A percentile compares a stretch with the other conserved stretches of the same genome.
phyloP scores from a whole-genome alignment of 2,329 filamentous ascomycete species.

The Colletotrichum godetiae region DNA sequence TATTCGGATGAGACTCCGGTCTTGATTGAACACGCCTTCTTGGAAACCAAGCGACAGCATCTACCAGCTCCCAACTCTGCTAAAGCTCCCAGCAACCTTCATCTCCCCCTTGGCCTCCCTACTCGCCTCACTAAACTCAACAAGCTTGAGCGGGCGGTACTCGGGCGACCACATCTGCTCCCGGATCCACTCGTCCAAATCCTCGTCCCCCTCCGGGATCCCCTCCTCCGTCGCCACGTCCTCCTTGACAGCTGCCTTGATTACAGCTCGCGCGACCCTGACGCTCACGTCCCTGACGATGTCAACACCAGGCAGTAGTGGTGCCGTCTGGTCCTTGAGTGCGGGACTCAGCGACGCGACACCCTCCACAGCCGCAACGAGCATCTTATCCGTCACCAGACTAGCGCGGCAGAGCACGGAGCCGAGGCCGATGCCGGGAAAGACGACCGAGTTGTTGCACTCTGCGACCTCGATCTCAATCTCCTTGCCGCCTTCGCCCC shows the following conservation, averaged over 20 bases:
- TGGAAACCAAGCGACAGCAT: background rate
- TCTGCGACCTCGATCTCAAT: constrained; percentile 70
- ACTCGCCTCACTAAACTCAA: constrained; percentile 62
- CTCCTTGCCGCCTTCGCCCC: constrained; percentile 58
- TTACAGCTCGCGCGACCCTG: constrained; percentile 80
- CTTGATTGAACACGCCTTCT: no score
- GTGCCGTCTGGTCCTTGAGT: constrained; percentile 69
- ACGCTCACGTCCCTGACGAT: constrained; percentile 82
- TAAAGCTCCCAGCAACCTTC: constrained; percentile 57
- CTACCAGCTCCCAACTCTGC: constrained; percentile 34
- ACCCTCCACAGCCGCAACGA: constrained; percentile 82
- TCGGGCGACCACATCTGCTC: constrained; percentile 85
- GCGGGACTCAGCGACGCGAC: constrained; percentile 80
- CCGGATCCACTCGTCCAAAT: constrained; percentile 76
- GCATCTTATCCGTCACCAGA: constrained; percentile 79
- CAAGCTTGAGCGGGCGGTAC: constrained; percentile 72
- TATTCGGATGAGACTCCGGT: background rate
- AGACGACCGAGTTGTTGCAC: constrained; percentile 89
- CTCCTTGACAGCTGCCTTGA: constrained; percentile 77
- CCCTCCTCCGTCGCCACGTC: constrained; percentile 71
- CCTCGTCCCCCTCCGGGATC: constrained; percentile 69
- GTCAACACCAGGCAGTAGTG: constrained; percentile 80
- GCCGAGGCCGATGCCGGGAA: constrained; percentile 87
- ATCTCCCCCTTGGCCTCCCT: constrained; percentile 70
- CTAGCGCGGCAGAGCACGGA: constrained; percentile 76